These are phyloP conservation scores for Spathaspora sp. DNA, from an alignment of 805 yeast genomes.

Conservation along the genomic window DNA sequence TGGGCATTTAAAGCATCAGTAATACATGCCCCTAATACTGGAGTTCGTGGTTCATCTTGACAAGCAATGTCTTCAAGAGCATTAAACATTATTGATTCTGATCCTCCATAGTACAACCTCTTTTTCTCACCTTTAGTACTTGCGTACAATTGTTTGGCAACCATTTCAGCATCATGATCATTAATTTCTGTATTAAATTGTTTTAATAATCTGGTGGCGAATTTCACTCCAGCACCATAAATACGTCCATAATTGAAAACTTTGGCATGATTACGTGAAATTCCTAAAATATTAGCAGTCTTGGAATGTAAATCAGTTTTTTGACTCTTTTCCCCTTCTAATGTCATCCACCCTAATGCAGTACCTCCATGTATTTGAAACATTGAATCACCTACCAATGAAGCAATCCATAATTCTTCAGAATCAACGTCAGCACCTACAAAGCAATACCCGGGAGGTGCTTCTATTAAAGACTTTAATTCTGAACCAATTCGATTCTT, in stretches of 20 bases:
- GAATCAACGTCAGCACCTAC: slow-evolving; percentile 99
- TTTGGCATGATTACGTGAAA: slow-evolving; percentile 88
- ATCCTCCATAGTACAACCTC: slow-evolving; percentile 74
- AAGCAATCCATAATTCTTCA: slow-evolving; percentile 97
- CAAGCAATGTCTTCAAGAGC: slow-evolving; percentile 83
- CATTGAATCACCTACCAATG: slow-evolving; percentile 87
- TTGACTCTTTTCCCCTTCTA: slow-evolving; percentile 88
- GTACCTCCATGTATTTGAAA: slow-evolving; percentile 92
- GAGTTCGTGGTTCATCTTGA: slow-evolving; percentile 77
- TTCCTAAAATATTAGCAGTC: slow-evolving; percentile 86
- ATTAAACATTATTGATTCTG: slow-evolving; percentile 90
- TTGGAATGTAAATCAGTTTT: slow-evolving; percentile 95
- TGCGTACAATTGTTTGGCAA: slow-evolving; percentile 66
- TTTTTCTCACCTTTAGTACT: slow-evolving; percentile 74
- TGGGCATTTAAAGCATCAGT: slow-evolving; percentile 73
- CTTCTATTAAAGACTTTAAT: slow-evolving; percentile 77
- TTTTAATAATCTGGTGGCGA: slow-evolving; percentile 79
- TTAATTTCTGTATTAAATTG: slow-evolving; percentile 73
- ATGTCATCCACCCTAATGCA: slow-evolving; percentile 98
- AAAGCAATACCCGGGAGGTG: slow-evolving; percentile 85
- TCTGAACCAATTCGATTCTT: slow-evolving; percentile 86
- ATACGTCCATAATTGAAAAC: slow-evolving; percentile 95
- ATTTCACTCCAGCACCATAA: slow-evolving; percentile 94
- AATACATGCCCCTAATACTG: slow-evolving; percentile 89
- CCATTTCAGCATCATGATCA: slow-evolving; percentile 60